Evolutionary conservation across 495 filamentous ascomycete species (phyloP).

Genomic region (Eremomyces bilateralis): DNA sequence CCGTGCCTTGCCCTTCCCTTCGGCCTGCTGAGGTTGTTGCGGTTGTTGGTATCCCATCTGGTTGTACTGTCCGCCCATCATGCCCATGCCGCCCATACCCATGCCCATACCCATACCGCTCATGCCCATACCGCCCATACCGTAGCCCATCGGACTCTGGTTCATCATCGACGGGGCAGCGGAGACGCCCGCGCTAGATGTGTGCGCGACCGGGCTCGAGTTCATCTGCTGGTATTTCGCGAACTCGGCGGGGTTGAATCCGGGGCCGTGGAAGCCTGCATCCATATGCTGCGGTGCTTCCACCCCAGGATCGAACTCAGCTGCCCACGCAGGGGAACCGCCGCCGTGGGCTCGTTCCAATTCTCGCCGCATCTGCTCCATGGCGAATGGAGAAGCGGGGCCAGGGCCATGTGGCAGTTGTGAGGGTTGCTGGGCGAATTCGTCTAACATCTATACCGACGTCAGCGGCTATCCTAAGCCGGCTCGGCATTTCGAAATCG

Average conservation of each 20-base stretch:
- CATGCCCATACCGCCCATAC: slow-evolving; percentile 16
- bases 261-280: slow-evolving; percentile 44
- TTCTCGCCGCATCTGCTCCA: slow-evolving; percentile 48
- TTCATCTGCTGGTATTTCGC: slow-evolving; percentile 60
- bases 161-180: slow-evolving; percentile 28
- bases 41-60: slow-evolving; percentile 8
- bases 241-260: slow-evolving; percentile 71
- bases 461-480: slow-evolving; percentile 10
- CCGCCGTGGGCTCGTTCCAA: slow-evolving; percentile 33
- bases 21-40: slow-evolving; percentile 33
- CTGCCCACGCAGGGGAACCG: slow-evolving; percentile 44
- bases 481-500: not conserved
- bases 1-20: slow-evolving; percentile 70
- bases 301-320: slow-evolving; percentile 40
- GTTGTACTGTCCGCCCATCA: slow-evolving; percentile 17
- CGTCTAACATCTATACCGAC: slow-evolving; percentile 59
- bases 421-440: slow-evolving; percentile 55
- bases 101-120: slow-evolving; percentile 11
- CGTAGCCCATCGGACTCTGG: slow-evolving; percentile 35
- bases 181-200: slow-evolving; percentile 32
- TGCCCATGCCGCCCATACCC: slow-evolving; percentile 12
- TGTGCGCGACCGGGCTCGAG: slow-evolving; percentile 29
- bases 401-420: slow-evolving; percentile 29
- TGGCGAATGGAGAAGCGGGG: slow-evolving; percentile 33
- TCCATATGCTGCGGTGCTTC: slow-evolving; percentile 57